Percentiles rank a stretch among this genome's conserved stretches.
phyloP scores from a whole-genome alignment of 2,329 filamentous ascomycete species.

The Alternaria triticimaculans region DNA sequence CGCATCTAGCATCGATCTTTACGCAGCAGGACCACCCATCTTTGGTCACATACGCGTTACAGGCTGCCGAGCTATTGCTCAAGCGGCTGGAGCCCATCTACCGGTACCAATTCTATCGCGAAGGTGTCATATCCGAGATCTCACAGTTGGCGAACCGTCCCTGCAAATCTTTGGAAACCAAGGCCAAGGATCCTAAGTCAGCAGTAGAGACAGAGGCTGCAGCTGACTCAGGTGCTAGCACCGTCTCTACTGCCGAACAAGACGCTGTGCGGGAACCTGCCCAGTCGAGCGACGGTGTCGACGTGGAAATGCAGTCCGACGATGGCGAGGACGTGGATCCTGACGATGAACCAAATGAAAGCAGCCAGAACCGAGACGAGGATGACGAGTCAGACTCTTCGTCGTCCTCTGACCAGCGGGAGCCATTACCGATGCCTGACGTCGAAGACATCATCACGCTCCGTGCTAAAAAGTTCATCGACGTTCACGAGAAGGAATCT shows the following conservation, averaged over 20 bases:
- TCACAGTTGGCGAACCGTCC: conserved; percentile 72
- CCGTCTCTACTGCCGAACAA: conserved; percentile 32
- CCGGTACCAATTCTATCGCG: conserved; percentile 94
- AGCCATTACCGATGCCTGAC: conserved; percentile 48
- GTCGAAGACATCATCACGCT: conserved; percentile 76
- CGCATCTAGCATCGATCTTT: conserved; percentile 91
- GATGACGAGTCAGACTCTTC: conserved; percentile 72
- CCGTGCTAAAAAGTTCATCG: conserved; percentile 82
- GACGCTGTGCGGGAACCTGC: conserved; percentile 55
- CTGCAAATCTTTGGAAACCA: conserved; percentile 38
- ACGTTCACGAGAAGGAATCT: conserved; percentile 79
- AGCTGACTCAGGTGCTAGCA: conserved; percentile 32
- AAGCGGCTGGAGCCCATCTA: conserved; percentile 86
- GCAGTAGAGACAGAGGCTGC: conserved; percentile 32
- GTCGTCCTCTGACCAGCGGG: conserved; percentile 50
- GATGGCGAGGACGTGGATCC: conserved; percentile 61
- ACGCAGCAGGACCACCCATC: conserved; percentile 93
- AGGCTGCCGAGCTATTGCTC: conserved; percentile 87
- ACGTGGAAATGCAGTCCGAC: conserved; percentile 61
- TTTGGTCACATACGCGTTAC: conserved; percentile 83
- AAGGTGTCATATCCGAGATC: conserved; percentile 93
- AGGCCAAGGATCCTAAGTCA: conserved; percentile 36
- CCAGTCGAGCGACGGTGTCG: conserved; percentile 62
- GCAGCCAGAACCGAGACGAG: conserved; percentile 66
- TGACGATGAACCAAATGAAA: conserved; percentile 62